These are phyloP conservation scores for Paragyromitra xinjiangensis DNA, from an alignment of 495 filamentous ascomycete genomes.

Conservation along the genomic window DNA sequence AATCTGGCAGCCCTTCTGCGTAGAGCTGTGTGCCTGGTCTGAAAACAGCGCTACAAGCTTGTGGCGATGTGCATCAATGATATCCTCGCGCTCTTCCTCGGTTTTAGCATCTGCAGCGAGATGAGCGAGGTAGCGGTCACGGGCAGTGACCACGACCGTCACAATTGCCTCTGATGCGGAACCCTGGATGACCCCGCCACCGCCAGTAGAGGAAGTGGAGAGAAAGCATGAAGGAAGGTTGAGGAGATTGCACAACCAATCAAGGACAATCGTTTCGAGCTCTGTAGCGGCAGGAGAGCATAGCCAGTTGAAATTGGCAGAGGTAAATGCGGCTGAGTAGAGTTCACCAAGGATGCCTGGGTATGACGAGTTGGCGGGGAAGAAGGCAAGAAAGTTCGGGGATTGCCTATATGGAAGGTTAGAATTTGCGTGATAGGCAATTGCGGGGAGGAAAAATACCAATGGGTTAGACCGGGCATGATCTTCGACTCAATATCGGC, in stretches of 20 bases:
- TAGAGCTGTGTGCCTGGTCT: conserved; percentile 80
- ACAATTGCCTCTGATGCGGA: conserved; percentile 89
- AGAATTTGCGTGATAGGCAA: background rate
- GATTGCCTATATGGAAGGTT: conserved; percentile 66
- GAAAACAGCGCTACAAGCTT: conserved; percentile 83
- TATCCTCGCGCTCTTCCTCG: conserved; percentile 69
- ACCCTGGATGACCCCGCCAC: conserved; percentile 94
- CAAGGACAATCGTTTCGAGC: conserved; percentile 90
- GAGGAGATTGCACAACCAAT: conserved; percentile 84
- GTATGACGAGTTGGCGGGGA: conserved; percentile 81
- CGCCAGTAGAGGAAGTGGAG: conserved; percentile 74
- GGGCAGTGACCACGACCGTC: conserved; percentile 85
- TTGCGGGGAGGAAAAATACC: conserved; percentile 61
- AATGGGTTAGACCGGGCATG: conserved; percentile 93
- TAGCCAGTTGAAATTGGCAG: conserved; percentile 96
- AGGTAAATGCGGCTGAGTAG: conserved; percentile 86
- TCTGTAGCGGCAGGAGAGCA: conserved; percentile 96
- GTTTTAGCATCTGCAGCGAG: conserved; percentile 65
- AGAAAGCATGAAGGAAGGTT: conserved; percentile 78
- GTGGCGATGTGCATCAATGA: conserved; percentile 70
- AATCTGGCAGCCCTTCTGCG: conserved; percentile 87
- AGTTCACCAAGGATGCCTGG: conserved; percentile 92
- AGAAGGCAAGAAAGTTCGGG: conserved; percentile 97
- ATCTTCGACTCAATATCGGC: conserved; percentile 86
- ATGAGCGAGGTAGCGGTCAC: conserved; percentile 78